Percentiles rank a stretch among this genome's conserved stretches.
Evolutionary conservation across 2,329 filamentous ascomycete genomes (phyloP).

Genomic region (Arthrobotrys entomopaga): DNA sequence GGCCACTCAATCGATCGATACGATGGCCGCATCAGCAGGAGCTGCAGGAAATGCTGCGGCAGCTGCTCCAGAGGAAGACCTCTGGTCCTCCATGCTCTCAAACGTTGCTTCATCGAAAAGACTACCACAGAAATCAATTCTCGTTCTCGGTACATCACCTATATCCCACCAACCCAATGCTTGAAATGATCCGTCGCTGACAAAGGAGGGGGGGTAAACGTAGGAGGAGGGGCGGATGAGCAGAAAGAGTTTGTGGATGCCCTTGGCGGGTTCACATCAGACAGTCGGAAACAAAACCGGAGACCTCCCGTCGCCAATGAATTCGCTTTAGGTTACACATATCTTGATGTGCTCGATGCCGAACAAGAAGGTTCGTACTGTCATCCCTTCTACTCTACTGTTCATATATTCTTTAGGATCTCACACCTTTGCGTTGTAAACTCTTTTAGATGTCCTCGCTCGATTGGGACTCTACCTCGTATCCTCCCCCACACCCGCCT

Average conservation of each 20-base stretch:
- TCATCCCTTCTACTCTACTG: conserved; percentile 6
- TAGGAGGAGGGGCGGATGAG: conserved; percentile 59
- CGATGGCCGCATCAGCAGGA: conserved; percentile 36
- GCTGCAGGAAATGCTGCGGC: conserved; percentile 3
- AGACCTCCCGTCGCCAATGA: conserved; percentile 86
- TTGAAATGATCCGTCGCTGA: conserved; percentile 16
- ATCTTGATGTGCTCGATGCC: conserved; percentile 91
- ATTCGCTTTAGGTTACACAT: conserved; percentile 92
- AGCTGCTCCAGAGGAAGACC: conserved; percentile 69
- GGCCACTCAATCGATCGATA: conserved; percentile 12
- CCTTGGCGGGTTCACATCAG: conserved; percentile 58
- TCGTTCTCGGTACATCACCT: conserved; percentile 76
- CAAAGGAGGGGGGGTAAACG: conserved; percentile 6
- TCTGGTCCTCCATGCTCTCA: conserved; percentile 95
- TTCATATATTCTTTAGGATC: conserved; percentile 5
- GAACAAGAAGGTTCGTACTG: conserved; percentile 81
- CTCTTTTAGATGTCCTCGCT: conserved; percentile 79
- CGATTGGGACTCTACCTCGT: conserved; percentile 89
- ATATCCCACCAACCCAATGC: too few species aligned
- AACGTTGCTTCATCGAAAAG: conserved; percentile 88
- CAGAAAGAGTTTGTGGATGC: conserved; percentile 62
- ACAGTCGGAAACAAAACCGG: conserved; percentile 66
- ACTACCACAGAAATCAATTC: conserved; percentile 87
- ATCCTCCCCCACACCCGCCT: conserved; percentile 82
- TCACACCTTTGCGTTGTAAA: neutral